These are phyloP conservation scores for Leccinum pachyderme DNA, from an alignment of 1,284 basidiomycete genomes.

Conservation along the genomic window DNA sequence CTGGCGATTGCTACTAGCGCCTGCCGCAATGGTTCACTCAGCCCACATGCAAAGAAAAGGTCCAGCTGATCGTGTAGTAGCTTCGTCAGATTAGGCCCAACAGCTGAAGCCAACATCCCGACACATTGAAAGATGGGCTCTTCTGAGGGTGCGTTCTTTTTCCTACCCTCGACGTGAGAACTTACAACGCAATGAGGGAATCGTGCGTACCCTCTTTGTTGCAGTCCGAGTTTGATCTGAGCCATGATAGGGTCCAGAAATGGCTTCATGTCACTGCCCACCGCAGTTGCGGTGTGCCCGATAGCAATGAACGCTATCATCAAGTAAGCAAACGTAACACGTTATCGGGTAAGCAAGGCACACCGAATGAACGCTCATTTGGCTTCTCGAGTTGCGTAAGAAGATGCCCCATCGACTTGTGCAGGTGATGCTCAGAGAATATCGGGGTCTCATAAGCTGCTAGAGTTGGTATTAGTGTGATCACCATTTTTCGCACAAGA, in stretches of 20 bases:
- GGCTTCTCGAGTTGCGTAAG: constrained; percentile 87
- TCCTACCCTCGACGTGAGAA: constrained; percentile 46
- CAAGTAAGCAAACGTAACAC: constrained; percentile 8
- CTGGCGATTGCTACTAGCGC: constrained; percentile 87
- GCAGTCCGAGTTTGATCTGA: constrained; percentile 87
- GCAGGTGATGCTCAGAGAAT: constrained; percentile 86
- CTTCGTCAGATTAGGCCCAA: constrained; percentile 95
- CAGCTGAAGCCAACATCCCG: constrained; percentile 92
- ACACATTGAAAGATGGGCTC: constrained; percentile 98
- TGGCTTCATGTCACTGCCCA: constrained; percentile 92
- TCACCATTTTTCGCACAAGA: constrained; percentile 89
- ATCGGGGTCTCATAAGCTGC: constrained; percentile 93
- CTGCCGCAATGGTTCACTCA: constrained; percentile 86
- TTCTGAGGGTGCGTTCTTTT: constrained; percentile 92
- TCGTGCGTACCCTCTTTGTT: constrained; percentile 72
- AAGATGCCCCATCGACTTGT: constrained; percentile 90
- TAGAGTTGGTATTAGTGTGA: constrained; percentile 89
- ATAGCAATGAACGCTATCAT: constrained; percentile 88
- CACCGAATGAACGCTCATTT: constrained; percentile 86
- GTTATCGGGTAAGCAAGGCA: constrained; percentile 12
- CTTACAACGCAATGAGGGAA: constrained; percentile 2
- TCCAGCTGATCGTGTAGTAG: constrained; percentile 96
- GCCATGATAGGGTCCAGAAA: constrained; percentile 93
- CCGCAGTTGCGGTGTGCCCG: constrained; percentile 90
- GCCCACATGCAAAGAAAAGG: constrained; percentile 93